phyloP scores from a whole-genome alignment of 202 grass and related monocot species.

The Carex sylvatica region DNA sequence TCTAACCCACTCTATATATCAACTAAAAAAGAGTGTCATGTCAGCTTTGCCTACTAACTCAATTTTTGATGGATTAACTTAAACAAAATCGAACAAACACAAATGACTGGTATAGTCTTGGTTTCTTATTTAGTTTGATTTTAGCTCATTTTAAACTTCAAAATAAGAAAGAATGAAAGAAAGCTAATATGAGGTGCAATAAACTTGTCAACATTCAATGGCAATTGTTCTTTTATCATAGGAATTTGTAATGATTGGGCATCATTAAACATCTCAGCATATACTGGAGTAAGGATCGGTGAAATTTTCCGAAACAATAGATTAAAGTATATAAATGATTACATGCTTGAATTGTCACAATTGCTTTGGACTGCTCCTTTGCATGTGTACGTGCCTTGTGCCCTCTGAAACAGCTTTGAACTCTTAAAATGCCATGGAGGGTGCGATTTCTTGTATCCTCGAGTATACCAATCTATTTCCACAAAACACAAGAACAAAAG shows the following conservation, averaged over 20 bases:
- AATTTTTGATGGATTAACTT: not conserved
- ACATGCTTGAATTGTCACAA: conserved; percentile 92
- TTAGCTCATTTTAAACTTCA: not conserved
- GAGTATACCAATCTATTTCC: conserved; percentile 75
- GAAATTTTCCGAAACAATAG: conserved; percentile 12
- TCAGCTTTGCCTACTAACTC: not conserved
- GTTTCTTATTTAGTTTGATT: not conserved
- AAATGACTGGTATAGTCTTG: not conserved
- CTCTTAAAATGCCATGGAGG: conserved; percentile 93
- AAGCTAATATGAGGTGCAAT: not conserved
- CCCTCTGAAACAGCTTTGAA: conserved; percentile 96
- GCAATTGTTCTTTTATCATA: not conserved
- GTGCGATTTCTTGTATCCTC: conserved; percentile 90
- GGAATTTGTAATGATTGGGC: not conserved
- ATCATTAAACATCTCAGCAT: not conserved
- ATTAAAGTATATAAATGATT: conserved; percentile 13
- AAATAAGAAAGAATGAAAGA: not conserved
- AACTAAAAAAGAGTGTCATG: not conserved
- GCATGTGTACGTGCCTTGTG: conserved; percentile 63
- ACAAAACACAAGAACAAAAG: conserved; percentile 10
- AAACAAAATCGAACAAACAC: not conserved
- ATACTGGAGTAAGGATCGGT: not conserved
- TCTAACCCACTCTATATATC: not conserved
- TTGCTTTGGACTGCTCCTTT: conserved; percentile 55
- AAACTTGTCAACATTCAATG: not conserved